Conservation (phyloP, 768 basidiomycete genomes). For the Podaxis sp. region DNA sequence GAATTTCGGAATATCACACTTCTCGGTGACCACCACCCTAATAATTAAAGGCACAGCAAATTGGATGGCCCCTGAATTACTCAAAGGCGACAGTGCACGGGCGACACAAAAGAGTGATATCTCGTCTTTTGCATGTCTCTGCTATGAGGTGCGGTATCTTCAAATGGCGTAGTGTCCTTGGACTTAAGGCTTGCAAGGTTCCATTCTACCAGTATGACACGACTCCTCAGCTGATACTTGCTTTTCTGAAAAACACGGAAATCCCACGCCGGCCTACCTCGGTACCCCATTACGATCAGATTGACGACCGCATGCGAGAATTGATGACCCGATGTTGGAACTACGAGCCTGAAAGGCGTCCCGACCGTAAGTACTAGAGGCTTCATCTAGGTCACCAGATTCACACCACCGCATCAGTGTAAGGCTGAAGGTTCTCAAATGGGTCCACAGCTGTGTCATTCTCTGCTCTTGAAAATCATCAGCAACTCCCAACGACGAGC, state of each 20-base stretch:
- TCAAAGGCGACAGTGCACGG: background rate
- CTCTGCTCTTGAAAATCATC: too few species aligned
- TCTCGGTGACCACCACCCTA: background rate
- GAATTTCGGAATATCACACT: slow-evolving; percentile 4
- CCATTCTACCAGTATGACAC: background rate
- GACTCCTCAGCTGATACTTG: background rate
- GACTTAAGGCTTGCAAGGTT: background rate
- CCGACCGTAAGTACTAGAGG: too few species aligned
- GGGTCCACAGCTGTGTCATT: too few species aligned
- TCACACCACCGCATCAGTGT: too few species aligned
- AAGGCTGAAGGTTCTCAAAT: too few species aligned
- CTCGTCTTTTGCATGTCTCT: slow-evolving; percentile 5
- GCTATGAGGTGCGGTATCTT: slow-evolving; percentile 4
- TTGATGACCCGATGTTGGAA: background rate
- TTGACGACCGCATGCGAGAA: background rate
- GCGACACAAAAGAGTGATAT: slow-evolving; percentile 5
- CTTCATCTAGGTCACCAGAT: too few species aligned
- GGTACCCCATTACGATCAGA: background rate
- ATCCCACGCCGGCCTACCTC: background rate
- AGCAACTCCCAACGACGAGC: too few species aligned
- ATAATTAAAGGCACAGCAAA: background rate
- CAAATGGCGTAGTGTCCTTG: background rate
- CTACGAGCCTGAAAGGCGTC: too few species aligned
- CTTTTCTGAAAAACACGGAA: background rate
- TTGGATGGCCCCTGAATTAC: slow-evolving; percentile 6